phyloP scores from a whole-genome alignment of 1,139 yeast genomes.

The Yamadazyma triangularis region DNA sequence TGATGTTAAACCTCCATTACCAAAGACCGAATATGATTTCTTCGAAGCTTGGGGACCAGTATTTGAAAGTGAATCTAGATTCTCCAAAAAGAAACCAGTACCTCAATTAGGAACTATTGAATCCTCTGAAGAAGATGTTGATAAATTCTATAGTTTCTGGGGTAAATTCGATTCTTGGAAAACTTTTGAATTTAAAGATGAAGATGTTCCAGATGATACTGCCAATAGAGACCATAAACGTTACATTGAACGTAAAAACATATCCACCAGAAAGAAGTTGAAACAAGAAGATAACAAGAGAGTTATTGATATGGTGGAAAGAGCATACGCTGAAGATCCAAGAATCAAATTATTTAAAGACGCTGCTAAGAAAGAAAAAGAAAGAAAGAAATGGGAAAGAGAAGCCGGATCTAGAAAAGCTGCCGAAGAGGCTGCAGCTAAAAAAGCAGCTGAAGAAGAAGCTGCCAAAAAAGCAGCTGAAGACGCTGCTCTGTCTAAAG shows the following conservation, averaged over 20 bases:
- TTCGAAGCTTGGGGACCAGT: constrained; percentile 91
- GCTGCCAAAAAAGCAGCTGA: constrained; percentile 71
- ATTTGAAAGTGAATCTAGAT: constrained; percentile 84
- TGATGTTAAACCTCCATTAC: constrained; percentile 72
- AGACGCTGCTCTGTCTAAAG: constrained; percentile 94
- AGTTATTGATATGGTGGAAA: constrained; percentile 78
- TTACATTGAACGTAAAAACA: constrained; percentile 94
- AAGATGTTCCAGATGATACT: constrained; percentile 99
- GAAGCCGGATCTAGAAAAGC: constrained; percentile 97
- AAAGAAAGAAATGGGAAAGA: constrained; percentile 92
- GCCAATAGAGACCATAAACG: constrained; percentile 99
- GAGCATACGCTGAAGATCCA: constrained; percentile 88
- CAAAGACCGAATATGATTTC: constrained; percentile 68
- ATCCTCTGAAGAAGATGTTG: constrained; percentile 78
- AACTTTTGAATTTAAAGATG: constrained; percentile 95
- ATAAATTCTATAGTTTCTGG: constrained; percentile 86
- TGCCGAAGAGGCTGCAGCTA: constrained; percentile 77
- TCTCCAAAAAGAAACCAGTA: constrained; percentile 86
- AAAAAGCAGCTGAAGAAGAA: constrained; percentile 74
- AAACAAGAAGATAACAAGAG: constrained; percentile 97
- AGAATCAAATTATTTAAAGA: constrained; percentile 92
- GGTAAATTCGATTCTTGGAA: constrained; percentile 98
- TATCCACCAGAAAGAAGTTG: constrained; percentile 94
- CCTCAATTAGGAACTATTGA: constrained; percentile 72
- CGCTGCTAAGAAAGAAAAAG: constrained; percentile 92